Evolutionary conservation across 371 early-diverging fungal genomes (phyloP).

Genomic region (Syncephalastrum sp.): DNA sequence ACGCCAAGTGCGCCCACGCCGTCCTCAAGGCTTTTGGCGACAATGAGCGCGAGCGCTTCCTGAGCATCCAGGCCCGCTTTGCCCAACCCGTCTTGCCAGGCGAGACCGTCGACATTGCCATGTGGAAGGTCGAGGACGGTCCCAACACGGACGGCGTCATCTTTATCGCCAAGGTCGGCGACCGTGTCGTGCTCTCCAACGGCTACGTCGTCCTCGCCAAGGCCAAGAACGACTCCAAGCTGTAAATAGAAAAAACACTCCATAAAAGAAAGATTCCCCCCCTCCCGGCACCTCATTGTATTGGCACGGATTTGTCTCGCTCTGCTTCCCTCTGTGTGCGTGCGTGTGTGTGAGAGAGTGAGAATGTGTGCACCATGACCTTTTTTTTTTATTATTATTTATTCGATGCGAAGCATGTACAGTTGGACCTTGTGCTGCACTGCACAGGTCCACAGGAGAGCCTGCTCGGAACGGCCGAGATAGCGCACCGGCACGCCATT

Average conservation of each 20-base stretch:
- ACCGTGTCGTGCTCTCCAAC: constrained; percentile 34
- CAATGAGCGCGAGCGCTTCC: constrained; percentile 58
- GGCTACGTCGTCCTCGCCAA: constrained; percentile 30
- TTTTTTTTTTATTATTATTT: too few species aligned
- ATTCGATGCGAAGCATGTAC: constrained; percentile 9
- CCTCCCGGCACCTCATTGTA: too few species aligned
- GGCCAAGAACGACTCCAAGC: constrained; percentile 30
- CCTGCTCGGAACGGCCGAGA: constrained; percentile 31
- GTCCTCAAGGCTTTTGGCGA: constrained; percentile 55
- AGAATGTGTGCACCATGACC: too few species aligned
- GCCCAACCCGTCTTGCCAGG: constrained; percentile 76
- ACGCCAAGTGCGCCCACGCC: constrained; percentile 62
- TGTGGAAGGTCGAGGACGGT: constrained; percentile 66
- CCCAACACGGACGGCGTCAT: constrained; percentile 25
- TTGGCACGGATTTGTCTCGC: too few species aligned
- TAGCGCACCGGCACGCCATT: constrained; percentile 36
- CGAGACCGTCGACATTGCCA: constrained; percentile 63
- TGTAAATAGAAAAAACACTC: constrained; percentile 16
- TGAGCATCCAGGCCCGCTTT: constrained; percentile 66
- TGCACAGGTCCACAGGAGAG: constrained; percentile 15
- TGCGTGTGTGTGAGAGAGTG: too few species aligned
- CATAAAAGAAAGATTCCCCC: too few species aligned
- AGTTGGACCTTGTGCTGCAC: constrained; percentile 7
- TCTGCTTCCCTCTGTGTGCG: too few species aligned
- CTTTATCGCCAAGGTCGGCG: constrained; percentile 34